These are phyloP conservation scores for Neopestalotiopsis sp. DNA, from an alignment of 2,329 filamentous ascomycete genomes.

Conservation along the genomic window DNA sequence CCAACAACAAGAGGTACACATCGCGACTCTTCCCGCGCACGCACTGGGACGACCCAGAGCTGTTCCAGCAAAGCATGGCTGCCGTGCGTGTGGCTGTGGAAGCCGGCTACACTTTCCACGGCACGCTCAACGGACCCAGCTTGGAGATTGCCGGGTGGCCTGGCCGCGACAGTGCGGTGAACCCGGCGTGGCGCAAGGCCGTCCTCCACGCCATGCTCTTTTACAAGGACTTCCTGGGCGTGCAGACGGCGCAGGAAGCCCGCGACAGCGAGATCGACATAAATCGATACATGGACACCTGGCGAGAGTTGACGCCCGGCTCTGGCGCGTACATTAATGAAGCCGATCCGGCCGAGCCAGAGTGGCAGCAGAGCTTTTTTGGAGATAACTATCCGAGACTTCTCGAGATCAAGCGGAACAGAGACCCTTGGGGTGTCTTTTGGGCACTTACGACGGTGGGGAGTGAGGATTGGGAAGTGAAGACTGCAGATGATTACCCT, in stretches of 20 bases:
- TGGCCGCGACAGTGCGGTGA: conserved; percentile 39
- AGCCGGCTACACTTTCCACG: conserved; percentile 40
- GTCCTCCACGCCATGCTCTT: conserved; percentile 5
- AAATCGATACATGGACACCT: conserved; percentile 6
- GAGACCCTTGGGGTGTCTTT: conserved; percentile 26
- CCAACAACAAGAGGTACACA: conserved; percentile 36
- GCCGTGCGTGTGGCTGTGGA: conserved; percentile 44
- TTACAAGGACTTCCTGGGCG: conserved; percentile 7
- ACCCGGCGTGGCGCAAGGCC: conserved; percentile 47
- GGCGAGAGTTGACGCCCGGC: conserved; percentile 5
- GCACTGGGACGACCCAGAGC: conserved; percentile 30
- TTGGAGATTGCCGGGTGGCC: conserved; percentile 37
- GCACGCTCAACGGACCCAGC: conserved; percentile 37
- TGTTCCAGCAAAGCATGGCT: conserved; percentile 32
- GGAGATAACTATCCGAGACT: conserved; percentile 17
- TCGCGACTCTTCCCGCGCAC: conserved; percentile 39
- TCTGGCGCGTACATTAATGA: conserved; percentile 8
- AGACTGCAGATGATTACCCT: conserved; percentile 15
- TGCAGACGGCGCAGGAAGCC: conserved; percentile 10
- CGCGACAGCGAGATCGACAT: conserved; percentile 4
- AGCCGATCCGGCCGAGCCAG: conserved; percentile 11
- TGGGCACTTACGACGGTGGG: conserved; percentile 25
- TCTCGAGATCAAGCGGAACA: conserved; percentile 17
- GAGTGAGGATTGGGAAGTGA: conserved; percentile 24
- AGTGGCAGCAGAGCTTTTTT: conserved; percentile 15